Conservation (phyloP, 805 yeast species). For the Clavispora phyllophila region DNA sequence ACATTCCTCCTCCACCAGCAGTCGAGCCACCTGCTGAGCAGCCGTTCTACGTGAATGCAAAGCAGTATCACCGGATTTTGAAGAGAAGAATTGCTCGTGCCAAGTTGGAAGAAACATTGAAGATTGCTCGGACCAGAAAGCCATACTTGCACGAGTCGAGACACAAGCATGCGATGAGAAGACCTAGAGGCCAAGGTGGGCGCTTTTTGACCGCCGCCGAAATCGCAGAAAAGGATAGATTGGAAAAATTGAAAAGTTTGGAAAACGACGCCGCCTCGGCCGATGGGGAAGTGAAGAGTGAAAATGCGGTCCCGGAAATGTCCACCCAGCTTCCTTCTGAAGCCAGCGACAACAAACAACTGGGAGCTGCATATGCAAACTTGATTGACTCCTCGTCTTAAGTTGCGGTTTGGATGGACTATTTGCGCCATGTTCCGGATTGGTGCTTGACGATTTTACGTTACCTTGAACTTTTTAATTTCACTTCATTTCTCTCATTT, state of each 20-base stretch:
- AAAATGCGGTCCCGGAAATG: background rate
- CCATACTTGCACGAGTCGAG: slow-evolving; percentile 96
- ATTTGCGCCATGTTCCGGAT: background rate
- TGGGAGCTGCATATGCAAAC: background rate
- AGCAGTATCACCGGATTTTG: slow-evolving; percentile 91
- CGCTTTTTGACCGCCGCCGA: slow-evolving; percentile 90
- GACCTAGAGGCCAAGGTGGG: slow-evolving; percentile 99
- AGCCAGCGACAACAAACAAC: background rate
- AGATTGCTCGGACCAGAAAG: slow-evolving; percentile 82
- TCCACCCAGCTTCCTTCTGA: background rate
- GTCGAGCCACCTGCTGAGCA: slow-evolving; percentile 49
- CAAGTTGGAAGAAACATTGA: slow-evolving; percentile 79
- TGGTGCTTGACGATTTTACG: background rate
- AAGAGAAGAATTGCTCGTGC: slow-evolving; percentile 94
- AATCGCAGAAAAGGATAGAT: slow-evolving; percentile 40
- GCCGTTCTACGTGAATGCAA: slow-evolving; percentile 96
- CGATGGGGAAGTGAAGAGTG: slow-evolving; percentile 1
- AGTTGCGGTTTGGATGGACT: background rate
- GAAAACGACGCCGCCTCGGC: slow-evolving; percentile 11
- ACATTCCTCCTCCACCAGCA: slow-evolving; percentile 7
- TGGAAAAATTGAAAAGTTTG: slow-evolving; percentile 33
- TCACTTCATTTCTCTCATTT: background rate
- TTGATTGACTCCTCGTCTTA: background rate
- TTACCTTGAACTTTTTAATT: background rate
- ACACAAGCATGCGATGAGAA: slow-evolving; percentile 98